A percentile compares a stretch with the other conserved stretches of the same genome.
Evolutionary conservation across 1,139 yeast species (phyloP).

Genomic region (Hanseniaspora uvarum): DNA sequence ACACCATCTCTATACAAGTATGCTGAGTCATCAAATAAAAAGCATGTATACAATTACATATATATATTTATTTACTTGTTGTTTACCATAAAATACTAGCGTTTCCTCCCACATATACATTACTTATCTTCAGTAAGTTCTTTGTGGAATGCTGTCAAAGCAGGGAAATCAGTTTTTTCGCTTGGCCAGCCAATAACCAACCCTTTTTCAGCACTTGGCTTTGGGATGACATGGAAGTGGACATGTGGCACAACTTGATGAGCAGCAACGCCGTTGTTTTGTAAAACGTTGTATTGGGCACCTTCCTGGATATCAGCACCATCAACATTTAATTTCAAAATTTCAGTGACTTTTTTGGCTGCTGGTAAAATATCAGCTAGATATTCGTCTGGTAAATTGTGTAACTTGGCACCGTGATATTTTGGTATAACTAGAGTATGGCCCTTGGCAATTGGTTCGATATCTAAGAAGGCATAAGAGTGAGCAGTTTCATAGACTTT

Average conservation of each 20-base stretch:
- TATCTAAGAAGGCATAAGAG: slow-evolving; percentile 77
- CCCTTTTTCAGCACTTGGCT: slow-evolving; percentile 59
- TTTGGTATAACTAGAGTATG: slow-evolving; percentile 86
- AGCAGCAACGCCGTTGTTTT: slow-evolving; percentile 87
- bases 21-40: too few species aligned
- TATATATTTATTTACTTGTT: too few species aligned
- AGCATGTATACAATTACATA: too few species aligned
- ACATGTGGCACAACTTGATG: slow-evolving; percentile 93
- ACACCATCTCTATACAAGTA: too few species aligned
- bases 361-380: slow-evolving; percentile 75
- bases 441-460: slow-evolving; percentile 81
- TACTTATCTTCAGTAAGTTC: slow-evolving; percentile 42
- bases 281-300: slow-evolving; percentile 75
- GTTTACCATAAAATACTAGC: too few species aligned
- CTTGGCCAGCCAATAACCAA: slow-evolving; percentile 88
- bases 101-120: too few species aligned
- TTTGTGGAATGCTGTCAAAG: slow-evolving; percentile 56
- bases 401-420: slow-evolving; percentile 82
- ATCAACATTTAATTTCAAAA: slow-evolving; percentile 51
- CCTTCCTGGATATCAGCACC: slow-evolving; percentile 44
- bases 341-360: slow-evolving; percentile 71
- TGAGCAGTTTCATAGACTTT: slow-evolving; percentile 74
- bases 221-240: slow-evolving; percentile 92
- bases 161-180: slow-evolving; percentile 61
- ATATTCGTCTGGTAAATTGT: slow-evolving; percentile 83